These are phyloP conservation scores for Ehretia macrophylla DNA, from an alignment of 257 asterid genomes.

Conservation along the genomic window DNA sequence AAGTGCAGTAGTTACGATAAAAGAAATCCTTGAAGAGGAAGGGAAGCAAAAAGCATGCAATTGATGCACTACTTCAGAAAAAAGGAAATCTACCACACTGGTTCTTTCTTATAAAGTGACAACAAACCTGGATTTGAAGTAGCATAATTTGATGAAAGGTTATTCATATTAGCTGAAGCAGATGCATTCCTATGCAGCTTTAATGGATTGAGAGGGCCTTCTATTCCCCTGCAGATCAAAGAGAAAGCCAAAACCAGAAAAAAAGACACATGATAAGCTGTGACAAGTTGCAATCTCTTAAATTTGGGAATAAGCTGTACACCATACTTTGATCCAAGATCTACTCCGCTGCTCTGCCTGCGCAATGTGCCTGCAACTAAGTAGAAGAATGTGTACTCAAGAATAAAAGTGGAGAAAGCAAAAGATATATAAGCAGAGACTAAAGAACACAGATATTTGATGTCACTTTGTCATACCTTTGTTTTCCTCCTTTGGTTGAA, in stretches of 20 bases:
- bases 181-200: slow-evolving; percentile 75
- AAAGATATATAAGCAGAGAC: slow-evolving; percentile 1
- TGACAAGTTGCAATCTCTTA: slow-evolving; percentile 2
- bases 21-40: no score
- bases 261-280: slow-evolving; percentile 2
- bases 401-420: neutral
- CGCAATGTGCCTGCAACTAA: slow-evolving; percentile 54
- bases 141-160: slow-evolving; percentile 41
- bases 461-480: slow-evolving; percentile 42
- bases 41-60: neutral
- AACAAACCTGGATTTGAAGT: slow-evolving; percentile 52
- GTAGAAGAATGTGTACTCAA: slow-evolving; percentile 1
- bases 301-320: neutral
- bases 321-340: slow-evolving; percentile 52
- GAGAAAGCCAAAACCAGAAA: slow-evolving; percentile 24
- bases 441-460: neutral
- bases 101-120: neutral
- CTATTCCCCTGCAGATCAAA: slow-evolving; percentile 47
- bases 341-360: slow-evolving; percentile 72
- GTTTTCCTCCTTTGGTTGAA: slow-evolving; percentile 51
- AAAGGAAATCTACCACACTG: neutral
- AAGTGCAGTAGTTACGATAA: no score
- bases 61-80: neutral
- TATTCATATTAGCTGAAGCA: slow-evolving; percentile 55
- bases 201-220: slow-evolving; percentile 37